phyloP scores from a whole-genome alignment of 768 basidiomycete genomes.

The Mycena albidolilacea region DNA sequence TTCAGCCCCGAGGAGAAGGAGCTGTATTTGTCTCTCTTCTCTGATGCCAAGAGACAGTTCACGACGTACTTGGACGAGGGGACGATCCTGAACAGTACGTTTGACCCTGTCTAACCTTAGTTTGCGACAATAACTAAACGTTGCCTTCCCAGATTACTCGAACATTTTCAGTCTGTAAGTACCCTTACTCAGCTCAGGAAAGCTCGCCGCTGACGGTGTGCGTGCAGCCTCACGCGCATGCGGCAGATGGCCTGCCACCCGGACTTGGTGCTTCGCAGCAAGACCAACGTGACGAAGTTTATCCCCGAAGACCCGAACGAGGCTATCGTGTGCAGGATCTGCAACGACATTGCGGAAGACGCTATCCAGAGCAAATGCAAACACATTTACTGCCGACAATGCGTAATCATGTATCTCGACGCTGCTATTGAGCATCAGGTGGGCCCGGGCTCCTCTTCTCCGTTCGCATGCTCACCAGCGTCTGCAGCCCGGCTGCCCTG shows the following conservation, averaged over 20 bases:
- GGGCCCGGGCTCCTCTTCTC: conserved; percentile 40
- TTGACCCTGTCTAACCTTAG: background rate
- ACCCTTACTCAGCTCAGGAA: background rate
- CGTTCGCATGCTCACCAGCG: background rate
- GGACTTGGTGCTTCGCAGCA: conserved; percentile 92
- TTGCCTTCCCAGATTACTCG: conserved; percentile 75
- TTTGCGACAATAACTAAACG: conserved; percentile 16
- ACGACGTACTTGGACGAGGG: conserved; percentile 91
- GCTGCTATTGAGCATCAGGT: conserved; percentile 77
- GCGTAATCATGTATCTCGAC: conserved; percentile 93
- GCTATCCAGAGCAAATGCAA: conserved; percentile 94
- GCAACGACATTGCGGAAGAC: conserved; percentile 97
- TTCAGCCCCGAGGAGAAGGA: conserved; percentile 99
- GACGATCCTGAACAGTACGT: conserved; percentile 92
- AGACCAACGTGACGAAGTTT: conserved; percentile 79
- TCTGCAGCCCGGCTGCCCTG: conserved; percentile 89
- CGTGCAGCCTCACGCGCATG: conserved; percentile 89
- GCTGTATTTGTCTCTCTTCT: conserved; percentile 91
- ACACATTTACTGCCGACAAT: conserved; percentile 97
- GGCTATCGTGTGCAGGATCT: conserved; percentile 92
- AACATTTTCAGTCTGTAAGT: conserved; percentile 88
- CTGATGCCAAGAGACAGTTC: conserved; percentile 94
- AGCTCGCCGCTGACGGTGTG: conserved; percentile 39
- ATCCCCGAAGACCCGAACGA: conserved; percentile 72
- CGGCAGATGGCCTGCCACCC: conserved; percentile 96